Percentiles rank a stretch among this genome's conserved stretches.
Evolutionary conservation across 495 filamentous ascomycete species (phyloP).

Genomic region (Penicillium parvum): DNA sequence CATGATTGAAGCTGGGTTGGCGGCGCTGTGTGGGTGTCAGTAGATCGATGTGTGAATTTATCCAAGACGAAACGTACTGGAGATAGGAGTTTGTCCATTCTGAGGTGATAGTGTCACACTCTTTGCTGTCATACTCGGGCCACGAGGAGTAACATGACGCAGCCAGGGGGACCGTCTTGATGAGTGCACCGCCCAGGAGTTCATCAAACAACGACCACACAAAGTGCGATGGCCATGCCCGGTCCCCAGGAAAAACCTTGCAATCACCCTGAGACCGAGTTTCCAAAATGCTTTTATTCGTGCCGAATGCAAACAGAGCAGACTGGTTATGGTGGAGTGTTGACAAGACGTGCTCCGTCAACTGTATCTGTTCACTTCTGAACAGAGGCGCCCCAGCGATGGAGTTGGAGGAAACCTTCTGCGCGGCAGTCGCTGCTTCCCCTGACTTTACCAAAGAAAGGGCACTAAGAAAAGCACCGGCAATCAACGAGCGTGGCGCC

Average conservation of each 20-base stretch:
- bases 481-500: conserved; percentile 6
- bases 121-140: conserved; percentile 40
- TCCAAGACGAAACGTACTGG: conserved; percentile 21
- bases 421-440: conserved; percentile 6
- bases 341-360: conserved; percentile 36
- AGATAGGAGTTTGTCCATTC: conserved; percentile 29
- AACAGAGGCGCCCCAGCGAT: conserved; percentile 27
- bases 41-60: neutral
- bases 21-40: conserved; percentile 12
- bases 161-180: conserved; percentile 51
- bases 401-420: conserved; percentile 12
- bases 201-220: conserved; percentile 44
- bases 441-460: conserved; percentile 8
- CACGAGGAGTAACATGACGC: conserved; percentile 50
- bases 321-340: conserved; percentile 25
- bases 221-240: conserved; percentile 37
- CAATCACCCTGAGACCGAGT: conserved; percentile 26
- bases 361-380: conserved; percentile 37
- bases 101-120: conserved; percentile 29
- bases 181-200: conserved; percentile 48
- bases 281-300: conserved; percentile 6
- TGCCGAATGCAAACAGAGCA: conserved; percentile 18
- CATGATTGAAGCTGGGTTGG: conserved; percentile 39
- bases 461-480: conserved; percentile 8
- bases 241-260: conserved; percentile 49